Base-by-base conservation (phyloP, 1,284 basidiomycete species). In the Cutaneotrichosporon arboriforme region DNA sequence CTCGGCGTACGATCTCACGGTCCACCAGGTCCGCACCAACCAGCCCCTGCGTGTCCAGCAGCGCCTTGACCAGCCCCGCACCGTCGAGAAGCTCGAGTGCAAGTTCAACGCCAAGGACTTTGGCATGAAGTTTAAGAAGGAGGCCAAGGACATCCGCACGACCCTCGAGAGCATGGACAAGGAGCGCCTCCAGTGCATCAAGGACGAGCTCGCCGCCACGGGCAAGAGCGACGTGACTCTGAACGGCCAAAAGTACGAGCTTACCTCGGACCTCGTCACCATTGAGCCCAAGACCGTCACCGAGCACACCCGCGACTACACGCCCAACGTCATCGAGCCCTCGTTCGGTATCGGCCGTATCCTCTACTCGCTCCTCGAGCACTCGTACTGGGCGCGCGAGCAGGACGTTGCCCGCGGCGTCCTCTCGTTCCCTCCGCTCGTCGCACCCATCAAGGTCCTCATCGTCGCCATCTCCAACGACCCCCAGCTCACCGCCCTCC, bases 261-360 rank as follows among this genome's bases (percentile, higher is more conserved):
- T 97, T 54, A 86, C 86, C 10, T 75, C 85, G 34, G 86, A 90
- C 54, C 78, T 90, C 39, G 74, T 97, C 63, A 84, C 82, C 51
- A 85, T 97, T 64, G 84, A 90, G 66, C 81, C 83, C 60, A 55
- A 87, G 79, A 90, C 86, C 44, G 85, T 94, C 70, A 94, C 93
- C 67, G 89, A 94, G 74, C 87, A 87, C 49, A 91, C 91, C 60
- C 88, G 94, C 65, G 93, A 97, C 76, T 97, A 83, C 76, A 90
- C 85, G 45, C 94, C 94, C 44, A 97, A 97, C 77, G 94, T 99
- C 74, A 96, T 97, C 70, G 94, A 97, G 75, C 94, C 94, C 23
- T 99, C 96, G 17, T 97, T 97, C 76, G 94, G 96, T 64, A 85
- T 98, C 65, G 94, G 94, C 54, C 89, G 94, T 55, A 97, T 98